These are phyloP conservation scores for Sarocladiaceae sp. DNA, from an alignment of 2,329 filamentous ascomycete genomes.

Conservation along the genomic window DNA sequence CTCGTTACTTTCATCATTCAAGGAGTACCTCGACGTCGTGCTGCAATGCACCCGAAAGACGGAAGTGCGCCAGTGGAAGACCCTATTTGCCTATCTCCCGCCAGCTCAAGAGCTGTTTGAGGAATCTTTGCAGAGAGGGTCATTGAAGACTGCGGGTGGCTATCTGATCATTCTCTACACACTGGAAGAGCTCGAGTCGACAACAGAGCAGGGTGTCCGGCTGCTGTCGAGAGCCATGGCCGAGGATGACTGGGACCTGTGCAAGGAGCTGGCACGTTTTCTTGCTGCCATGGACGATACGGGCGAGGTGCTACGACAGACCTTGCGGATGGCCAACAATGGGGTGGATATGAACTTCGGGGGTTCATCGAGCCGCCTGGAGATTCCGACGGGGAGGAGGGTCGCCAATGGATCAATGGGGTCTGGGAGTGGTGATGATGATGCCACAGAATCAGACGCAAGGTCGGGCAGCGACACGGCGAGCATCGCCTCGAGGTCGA, in stretches of 20 bases:
- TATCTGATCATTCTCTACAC: constrained; percentile 95
- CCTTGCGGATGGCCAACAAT: constrained; percentile 56
- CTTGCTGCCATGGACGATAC: constrained; percentile 85
- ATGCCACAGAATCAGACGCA: constrained; percentile 29
- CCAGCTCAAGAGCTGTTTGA: constrained; percentile 90
- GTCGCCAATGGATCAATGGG: constrained; percentile 22
- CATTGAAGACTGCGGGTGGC: constrained; percentile 89
- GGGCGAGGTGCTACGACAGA: constrained; percentile 70
- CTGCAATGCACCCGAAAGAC: constrained; percentile 97
- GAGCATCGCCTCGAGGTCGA: constrained; percentile 27
- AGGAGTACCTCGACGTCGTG: constrained; percentile 87
- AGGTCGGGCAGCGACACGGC: constrained; percentile 30
- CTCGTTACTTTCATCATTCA: constrained; percentile 64
- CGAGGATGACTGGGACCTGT: constrained; percentile 90
- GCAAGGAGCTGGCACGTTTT: constrained; percentile 92
- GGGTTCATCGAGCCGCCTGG: constrained; percentile 7
- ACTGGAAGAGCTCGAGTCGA: constrained; percentile 60
- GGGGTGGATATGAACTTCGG: constrained; percentile 25
- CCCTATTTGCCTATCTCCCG: constrained; percentile 84
- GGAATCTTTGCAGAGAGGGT: constrained; percentile 76
- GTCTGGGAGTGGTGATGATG: constrained; percentile 25
- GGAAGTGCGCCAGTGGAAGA: constrained; percentile 89
- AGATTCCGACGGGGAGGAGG: constrained; percentile 1
- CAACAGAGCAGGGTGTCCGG: constrained; percentile 71
- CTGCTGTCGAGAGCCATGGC: constrained; percentile 74